A percentile compares a stretch with the other conserved stretches of the same genome.
Conservation (phyloP, 1,139 yeast species). For the Magnusiomyces magnusii region DNA sequence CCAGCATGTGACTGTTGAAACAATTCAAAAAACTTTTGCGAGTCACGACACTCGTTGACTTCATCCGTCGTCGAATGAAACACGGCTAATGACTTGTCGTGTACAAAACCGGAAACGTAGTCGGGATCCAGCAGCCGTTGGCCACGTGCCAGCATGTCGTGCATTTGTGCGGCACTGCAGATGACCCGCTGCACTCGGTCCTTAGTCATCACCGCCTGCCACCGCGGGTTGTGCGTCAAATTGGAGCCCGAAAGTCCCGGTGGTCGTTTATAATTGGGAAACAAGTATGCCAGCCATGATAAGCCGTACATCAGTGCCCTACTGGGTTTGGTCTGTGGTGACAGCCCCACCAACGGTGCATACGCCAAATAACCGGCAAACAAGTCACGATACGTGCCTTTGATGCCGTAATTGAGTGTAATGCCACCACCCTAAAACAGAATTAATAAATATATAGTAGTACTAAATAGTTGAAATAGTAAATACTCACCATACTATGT, state of each 20-base stretch:
- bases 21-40: conserved; percentile 41
- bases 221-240: not conserved
- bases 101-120: conserved; percentile 39
- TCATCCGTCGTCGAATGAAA: conserved; percentile 47
- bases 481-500: conserved; percentile 56
- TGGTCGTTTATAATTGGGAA: not conserved
- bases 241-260: not conserved
- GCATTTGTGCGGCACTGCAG: conserved; percentile 44
- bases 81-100: conserved; percentile 42
- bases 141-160: conserved; percentile 65
- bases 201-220: not conserved
- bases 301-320: conserved; percentile 37
- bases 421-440: conserved; percentile 83
- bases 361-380: conserved; percentile 51
- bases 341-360: conserved; percentile 54
- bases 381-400: conserved; percentile 50
- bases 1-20: conserved; percentile 22
- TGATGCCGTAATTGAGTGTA: conserved; percentile 62
- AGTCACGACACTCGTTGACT: conserved; percentile 50
- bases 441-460: conserved; percentile 30
- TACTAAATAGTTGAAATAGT: not conserved
- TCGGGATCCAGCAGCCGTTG: conserved; percentile 41
- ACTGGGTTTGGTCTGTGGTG: conserved; percentile 46
- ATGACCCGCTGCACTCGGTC: conserved; percentile 33
- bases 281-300: not conserved